Evolutionary conservation across 169 alveolate genomes (phyloP).

Genomic region (Sarcocystis neurona): DNA sequence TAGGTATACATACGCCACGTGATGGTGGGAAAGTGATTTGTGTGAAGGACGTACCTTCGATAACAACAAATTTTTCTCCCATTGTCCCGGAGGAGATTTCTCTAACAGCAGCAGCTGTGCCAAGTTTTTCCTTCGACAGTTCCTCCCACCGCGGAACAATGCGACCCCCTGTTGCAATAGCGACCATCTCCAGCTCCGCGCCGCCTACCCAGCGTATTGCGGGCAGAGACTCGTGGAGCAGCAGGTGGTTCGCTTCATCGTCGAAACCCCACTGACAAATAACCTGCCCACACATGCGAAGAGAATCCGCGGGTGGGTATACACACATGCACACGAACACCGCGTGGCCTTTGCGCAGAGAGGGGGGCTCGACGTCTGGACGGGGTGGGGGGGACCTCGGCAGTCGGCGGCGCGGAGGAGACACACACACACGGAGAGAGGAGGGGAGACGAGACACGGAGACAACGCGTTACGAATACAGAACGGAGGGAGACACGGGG

Average conservation of each 20-base stretch:
- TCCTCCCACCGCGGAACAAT: slow-evolving; percentile 97
- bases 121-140: slow-evolving; percentile 91
- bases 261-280: slow-evolving; percentile 99
- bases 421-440: no score
- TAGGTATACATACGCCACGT: no score
- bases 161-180: slow-evolving; percentile 99
- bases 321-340: background rate
- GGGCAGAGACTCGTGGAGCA: slow-evolving; percentile 79
- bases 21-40: no score
- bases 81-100: slow-evolving; percentile 95
- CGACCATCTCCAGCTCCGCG: slow-evolving; percentile 98
- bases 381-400: no score
- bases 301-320: no score
- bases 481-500: no score
- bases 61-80: slow-evolving; percentile 92
- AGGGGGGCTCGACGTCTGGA: no score
- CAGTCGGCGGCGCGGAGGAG: no score
- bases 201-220: slow-evolving; percentile 99
- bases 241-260: slow-evolving; percentile 92
- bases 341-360: background rate
- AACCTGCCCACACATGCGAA: slow-evolving; percentile 77
- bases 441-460: no score
- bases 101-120: slow-evolving; percentile 91
- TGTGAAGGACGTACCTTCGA: slow-evolving; percentile 93
- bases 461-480: no score